A percentile compares a stretch with the other conserved stretches of the same genome.
These are phyloP conservation scores for Schrenkiella parvula DNA, from an alignment of 345 rosid genomes.

Conservation along the genomic window DNA sequence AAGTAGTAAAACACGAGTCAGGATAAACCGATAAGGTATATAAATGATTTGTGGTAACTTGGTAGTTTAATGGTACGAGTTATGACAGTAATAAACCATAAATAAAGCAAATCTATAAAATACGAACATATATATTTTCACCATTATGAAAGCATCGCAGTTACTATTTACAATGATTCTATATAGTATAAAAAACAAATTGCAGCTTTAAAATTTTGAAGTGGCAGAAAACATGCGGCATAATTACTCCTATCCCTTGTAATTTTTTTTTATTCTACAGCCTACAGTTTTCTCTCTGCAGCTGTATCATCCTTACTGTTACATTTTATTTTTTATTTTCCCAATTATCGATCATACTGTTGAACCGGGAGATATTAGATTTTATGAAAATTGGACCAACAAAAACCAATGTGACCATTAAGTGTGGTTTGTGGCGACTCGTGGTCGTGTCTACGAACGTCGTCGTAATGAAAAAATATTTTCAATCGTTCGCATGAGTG, in stretches of 20 bases:
- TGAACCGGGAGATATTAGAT: neutral
- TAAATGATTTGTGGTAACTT: neutral
- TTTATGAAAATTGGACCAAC: neutral
- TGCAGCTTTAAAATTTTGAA: neutral
- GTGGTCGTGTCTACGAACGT: conserved; percentile 4
- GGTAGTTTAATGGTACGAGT: neutral
- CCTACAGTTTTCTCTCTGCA: neutral
- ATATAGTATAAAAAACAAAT: neutral
- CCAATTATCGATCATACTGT: neutral
- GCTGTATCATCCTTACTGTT: neutral
- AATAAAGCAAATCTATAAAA: neutral
- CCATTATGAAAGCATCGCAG: neutral
- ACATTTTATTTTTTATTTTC: neutral
- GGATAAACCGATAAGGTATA: neutral
- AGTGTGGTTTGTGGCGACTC: conserved; percentile 20
- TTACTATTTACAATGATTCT: neutral
- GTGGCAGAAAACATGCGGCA: conserved; percentile 31
- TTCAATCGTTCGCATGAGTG: conserved; percentile 5
- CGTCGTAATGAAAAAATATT: neutral
- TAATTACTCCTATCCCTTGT: conserved; percentile 7
- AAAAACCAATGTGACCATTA: neutral
- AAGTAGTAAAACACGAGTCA: neutral
- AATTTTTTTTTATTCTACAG: neutral
- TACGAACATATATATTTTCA: neutral
- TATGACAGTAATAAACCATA: neutral